A percentile compares a stretch with the other conserved stretches of the same genome.
Conservation (phyloP, 805 yeast genomes). For the Saccharomycopsis lassenensis region DNA sequence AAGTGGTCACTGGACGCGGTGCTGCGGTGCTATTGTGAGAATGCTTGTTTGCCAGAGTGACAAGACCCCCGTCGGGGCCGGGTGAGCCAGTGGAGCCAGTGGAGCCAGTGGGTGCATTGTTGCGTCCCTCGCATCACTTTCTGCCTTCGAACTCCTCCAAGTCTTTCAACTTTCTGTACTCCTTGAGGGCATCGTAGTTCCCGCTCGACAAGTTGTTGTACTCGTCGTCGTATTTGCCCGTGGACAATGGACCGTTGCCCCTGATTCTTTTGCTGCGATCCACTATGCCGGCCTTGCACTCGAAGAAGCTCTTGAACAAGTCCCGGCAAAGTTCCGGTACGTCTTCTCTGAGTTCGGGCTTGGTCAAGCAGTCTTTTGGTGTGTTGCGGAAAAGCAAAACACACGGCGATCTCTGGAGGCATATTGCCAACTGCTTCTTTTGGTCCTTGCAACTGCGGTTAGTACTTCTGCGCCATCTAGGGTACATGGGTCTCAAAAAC, state of each 20-base stretch:
- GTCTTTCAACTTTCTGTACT: slow-evolving; percentile 57
- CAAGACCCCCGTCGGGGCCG: too few species aligned
- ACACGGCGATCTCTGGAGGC: slow-evolving; percentile 94
- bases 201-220: slow-evolving; percentile 72
- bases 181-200: slow-evolving; percentile 71
- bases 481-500: too few species aligned
- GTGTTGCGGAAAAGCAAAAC: slow-evolving; percentile 82
- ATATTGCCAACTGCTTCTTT: slow-evolving; percentile 87
- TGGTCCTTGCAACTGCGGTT: slow-evolving; percentile 94
- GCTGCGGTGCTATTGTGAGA: too few species aligned
- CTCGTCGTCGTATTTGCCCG: slow-evolving; percentile 87
- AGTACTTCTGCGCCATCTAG: too few species aligned
- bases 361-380: slow-evolving; percentile 77
- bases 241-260: slow-evolving; percentile 88
- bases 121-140: background rate
- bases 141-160: slow-evolving; percentile 39
- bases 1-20: too few species aligned
- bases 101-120: background rate
- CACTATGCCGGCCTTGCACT: slow-evolving; percentile 82
- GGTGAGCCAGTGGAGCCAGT: too few species aligned
- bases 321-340: slow-evolving; percentile 84
- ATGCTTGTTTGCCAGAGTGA: too few species aligned
- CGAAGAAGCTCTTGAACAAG: slow-evolving; percentile 74
- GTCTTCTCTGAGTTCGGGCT: slow-evolving; percentile 65
- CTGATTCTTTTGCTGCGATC: slow-evolving; percentile 86